Conservation (phyloP, 2,329 filamentous ascomycete genomes). For the Phaeosphaeria sp. region DNA sequence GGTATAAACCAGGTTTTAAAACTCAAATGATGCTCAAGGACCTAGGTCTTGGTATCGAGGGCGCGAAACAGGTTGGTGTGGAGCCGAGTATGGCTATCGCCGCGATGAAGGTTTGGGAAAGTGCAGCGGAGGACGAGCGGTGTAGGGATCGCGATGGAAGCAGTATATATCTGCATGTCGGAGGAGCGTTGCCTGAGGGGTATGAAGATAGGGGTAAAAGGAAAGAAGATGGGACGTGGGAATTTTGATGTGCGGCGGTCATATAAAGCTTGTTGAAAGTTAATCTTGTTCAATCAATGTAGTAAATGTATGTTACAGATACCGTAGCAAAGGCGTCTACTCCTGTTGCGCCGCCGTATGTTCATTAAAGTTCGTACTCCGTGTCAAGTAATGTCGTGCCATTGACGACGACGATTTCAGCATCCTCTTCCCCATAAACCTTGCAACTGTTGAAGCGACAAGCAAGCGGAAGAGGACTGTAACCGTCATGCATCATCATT, state of each 20-base stretch:
- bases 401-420: not conserved
- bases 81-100: slow-evolving; percentile 36
- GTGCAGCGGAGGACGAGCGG: slow-evolving; percentile 28
- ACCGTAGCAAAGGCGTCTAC: not conserved
- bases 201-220: slow-evolving; percentile 35
- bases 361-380: not conserved
- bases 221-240: slow-evolving; percentile 30
- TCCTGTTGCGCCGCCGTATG: not conserved
- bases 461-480: slow-evolving; percentile 25
- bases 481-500: slow-evolving; percentile 34
- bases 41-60: slow-evolving; percentile 36
- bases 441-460: slow-evolving; percentile 31
- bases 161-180: slow-evolving; percentile 41
- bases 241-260: slow-evolving; percentile 16
- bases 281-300: not conserved
- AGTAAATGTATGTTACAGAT: not conserved
- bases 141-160: slow-evolving; percentile 40
- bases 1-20: slow-evolving; percentile 42
- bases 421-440: slow-evolving; percentile 37
- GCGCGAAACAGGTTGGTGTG: slow-evolving; percentile 33
- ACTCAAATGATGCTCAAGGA: slow-evolving; percentile 47
- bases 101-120: slow-evolving; percentile 34
- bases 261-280: not conserved
- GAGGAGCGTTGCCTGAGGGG: slow-evolving; percentile 30
- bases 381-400: not conserved